Base-by-base conservation (phyloP, 192 early-diverging fungal species). In the Obelidium mucronatum region DNA sequence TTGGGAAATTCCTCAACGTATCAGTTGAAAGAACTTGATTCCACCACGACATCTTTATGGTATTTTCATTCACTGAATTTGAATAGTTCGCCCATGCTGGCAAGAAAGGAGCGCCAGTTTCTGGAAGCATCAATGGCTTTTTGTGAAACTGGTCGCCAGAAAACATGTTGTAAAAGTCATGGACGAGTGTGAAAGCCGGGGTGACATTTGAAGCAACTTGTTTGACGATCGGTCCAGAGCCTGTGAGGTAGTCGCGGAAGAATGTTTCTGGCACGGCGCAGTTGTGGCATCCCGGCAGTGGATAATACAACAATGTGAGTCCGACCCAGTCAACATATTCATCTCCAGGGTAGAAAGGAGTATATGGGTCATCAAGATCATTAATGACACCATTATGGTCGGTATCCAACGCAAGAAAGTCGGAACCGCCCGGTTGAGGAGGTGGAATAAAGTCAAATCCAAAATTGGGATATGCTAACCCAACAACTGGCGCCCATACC, bases 401-500 rank as follows among this genome's bases (percentile, higher is more conserved):
- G 60, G 83, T 83, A 66, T 83, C 80, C 35, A 84, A 28, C 0
- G 65, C 68, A 4, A 35, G 19, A 22, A 56, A 79, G 36, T 79
- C 68, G 34, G 65, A 19, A 19, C n/a, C 15, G 19, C 28, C 28
- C 22, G 22, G 22, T 19, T 11, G 22, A 13, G 58, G 58, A 17
- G 15, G 58, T 15, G 30, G 58, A 24, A 24, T 11, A 11, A 19
- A 28, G 58, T 11, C 28, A 28, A 19, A 19, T 28, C 58, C 28
- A 30, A 30, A 1, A 64, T 73, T 83, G 22, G 83, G 83, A 62
- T 85, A 85, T 15, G 53, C 28, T 44, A 82, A 52, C 15, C 81
- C 83, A 2, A 85, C 52, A 66, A 84, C 84, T 17, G 83, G 83
- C n/a, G 74, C 72, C 84, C 84, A 85, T 81, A 85, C 42, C 81